Evolutionary conservation across 192 early-diverging fungal species (phyloP).

Genomic region (Entomortierella chlamydospora): DNA sequence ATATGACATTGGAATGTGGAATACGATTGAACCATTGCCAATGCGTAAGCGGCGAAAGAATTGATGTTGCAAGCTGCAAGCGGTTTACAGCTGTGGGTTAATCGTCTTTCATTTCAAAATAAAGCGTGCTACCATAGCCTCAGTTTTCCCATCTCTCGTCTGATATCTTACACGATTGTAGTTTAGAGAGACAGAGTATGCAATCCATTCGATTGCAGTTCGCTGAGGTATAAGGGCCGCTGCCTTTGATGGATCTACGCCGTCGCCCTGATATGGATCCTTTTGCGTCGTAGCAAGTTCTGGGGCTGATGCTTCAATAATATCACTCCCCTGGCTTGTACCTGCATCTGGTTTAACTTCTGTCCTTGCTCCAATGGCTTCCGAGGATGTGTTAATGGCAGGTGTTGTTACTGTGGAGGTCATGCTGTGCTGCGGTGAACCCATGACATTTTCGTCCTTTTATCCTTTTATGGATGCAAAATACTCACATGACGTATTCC

Average conservation of each 20-base stretch:
- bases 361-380: neutral
- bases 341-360: neutral
- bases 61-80: slow-evolving; percentile 38
- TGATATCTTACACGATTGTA: slow-evolving; percentile 42
- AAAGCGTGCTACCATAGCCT: too few species aligned
- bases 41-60: slow-evolving; percentile 27
- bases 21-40: slow-evolving; percentile 44
- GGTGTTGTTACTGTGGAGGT: neutral
- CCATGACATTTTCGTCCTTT: too few species aligned
- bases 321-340: slow-evolving; percentile 10
- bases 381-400: neutral
- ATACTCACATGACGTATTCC: too few species aligned
- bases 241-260: slow-evolving; percentile 14
- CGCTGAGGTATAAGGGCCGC: slow-evolving; percentile 3
- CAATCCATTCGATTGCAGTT: slow-evolving; percentile 24
- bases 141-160: too few species aligned
- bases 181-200: slow-evolving; percentile 42
- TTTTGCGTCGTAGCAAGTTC: neutral
- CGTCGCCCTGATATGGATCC: slow-evolving; percentile 29
- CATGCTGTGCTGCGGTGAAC: too few species aligned
- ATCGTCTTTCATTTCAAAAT: too few species aligned
- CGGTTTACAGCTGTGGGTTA: too few species aligned
- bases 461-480: too few species aligned
- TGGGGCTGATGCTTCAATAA: neutral
- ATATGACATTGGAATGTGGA: slow-evolving; percentile 24